Evolutionary conservation across 2,329 filamentous ascomycete species (phyloP), one percentile per base, ranked within the genome.

Genomic region (Xylaria sp.): DNA sequence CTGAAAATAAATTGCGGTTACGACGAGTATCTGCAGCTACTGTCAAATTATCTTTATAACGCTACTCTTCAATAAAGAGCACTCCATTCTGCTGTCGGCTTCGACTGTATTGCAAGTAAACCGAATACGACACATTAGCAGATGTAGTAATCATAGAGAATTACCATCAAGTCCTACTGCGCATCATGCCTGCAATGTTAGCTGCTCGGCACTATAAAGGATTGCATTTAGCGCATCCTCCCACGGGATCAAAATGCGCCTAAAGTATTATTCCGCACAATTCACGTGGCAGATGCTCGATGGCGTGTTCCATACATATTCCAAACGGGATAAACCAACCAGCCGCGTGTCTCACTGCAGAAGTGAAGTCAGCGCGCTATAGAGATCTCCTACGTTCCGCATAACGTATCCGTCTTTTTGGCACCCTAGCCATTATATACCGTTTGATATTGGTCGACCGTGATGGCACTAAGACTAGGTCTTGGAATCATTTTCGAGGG

Each of bases 1-100:
- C 56, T 63, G 61, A 63, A 25, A 59, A 52, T 51, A 9, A n/a
- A 51, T 25, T 17, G 17, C 33, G 25, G 28, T 33, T 17, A 35
- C 43, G 21, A 37, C 17, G 21, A n/a, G 15, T 28, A 42, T 31
- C 19, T 42, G 37, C 37, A 42, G 14, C 50, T 25, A 17, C 51
- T 35, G 40, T 9, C 47, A 17, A 25, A 28, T 59, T n/a, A n/a
- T n/a, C n/a, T 28, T 47, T 38, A 15, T n/a, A 46, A 45, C 28
- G 14, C 21, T 9, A 11, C n/a, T 19, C 37, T 12, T 46, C 11
- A 47, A 38, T 25, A 33, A 14, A 4, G 0, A 38, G 19, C 23
- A 47, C n/a, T 53, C 14, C 31, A 51, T 45, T 19, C 28, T 43
- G 14, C 7, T 45, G 15, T 45, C n/a, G 14, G 19, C 37, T 51